Base-by-base conservation (phyloP, 257 asterid species). In the Capsicum chinense region DNA sequence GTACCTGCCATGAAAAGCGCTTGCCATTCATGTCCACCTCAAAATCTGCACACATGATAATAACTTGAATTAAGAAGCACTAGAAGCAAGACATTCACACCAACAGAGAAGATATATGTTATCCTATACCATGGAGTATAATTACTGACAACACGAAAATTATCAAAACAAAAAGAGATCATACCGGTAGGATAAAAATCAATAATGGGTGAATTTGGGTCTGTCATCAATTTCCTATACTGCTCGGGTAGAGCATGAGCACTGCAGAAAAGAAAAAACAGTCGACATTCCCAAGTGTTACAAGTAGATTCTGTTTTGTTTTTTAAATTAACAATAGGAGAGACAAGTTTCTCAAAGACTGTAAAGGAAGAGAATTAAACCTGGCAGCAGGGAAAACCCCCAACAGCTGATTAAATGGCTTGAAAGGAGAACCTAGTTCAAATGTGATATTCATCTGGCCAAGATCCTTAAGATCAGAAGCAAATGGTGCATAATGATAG, bases 301-400 rank as follows among this genome's bases (percentile, higher is more conserved):
- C 13, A 26, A 78, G 44, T 5, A 44, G 13, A 59, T 71, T 19
- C 10, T 62, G 2, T 9, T 10, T 21, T 62, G 2, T 9, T 10
- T 21, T 1, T 2, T 0, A 39, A 37, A 58, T 35, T 48, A 16
- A 42, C 8, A 17, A 59, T 56, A 39, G 56, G 71, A 19, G 44
- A 37, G 19, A 12, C 19, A 13, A 33, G 16, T 39, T 19, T 11
- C 58, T 54, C 57, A 76, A 15, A 39, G 33, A 70, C 37, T 7
- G 54, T 9, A 15, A 47, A 76, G 17, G 9, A 47, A 58, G 12
- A 56, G 69, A 56, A 48, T 2, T 26, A 78, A 60, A 93, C 97
- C 97, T 93, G 82, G 83, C 63, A 0, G 95, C 93, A 10, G 96
- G 97, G 58, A 93, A 93, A 19, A 92, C 95, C 3, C 87, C 95